These are phyloP conservation scores for Agrostemma githago DNA, from an alignment of 148 eudicot species.

Conservation along the genomic window DNA sequence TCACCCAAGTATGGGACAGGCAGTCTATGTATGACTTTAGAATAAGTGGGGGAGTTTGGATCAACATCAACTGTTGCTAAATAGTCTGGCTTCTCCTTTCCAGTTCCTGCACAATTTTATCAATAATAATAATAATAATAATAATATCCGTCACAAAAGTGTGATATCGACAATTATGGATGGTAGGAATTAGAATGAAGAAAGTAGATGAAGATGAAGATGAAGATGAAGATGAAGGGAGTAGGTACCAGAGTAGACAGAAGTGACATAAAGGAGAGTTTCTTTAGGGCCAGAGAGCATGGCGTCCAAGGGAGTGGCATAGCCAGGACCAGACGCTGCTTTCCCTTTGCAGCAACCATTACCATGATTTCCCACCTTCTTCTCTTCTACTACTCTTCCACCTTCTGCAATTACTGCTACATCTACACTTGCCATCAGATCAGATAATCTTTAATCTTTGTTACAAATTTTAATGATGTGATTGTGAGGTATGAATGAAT, in stretches of 20 bases:
- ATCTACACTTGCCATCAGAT: slow-evolving; percentile 34
- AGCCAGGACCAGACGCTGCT: slow-evolving; percentile 56
- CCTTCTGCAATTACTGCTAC: slow-evolving; percentile 35
- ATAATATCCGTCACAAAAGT: too few species aligned
- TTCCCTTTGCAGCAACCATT: slow-evolving; percentile 30
- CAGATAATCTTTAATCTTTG: neutral
- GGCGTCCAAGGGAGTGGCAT: slow-evolving; percentile 80
- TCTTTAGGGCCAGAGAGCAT: slow-evolving; percentile 76
- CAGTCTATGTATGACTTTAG: slow-evolving; percentile 80
- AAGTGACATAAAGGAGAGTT: slow-evolving; percentile 75
- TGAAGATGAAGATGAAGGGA: too few species aligned
- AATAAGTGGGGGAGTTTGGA: slow-evolving; percentile 72
- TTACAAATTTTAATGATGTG: neutral
- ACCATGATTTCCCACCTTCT: slow-evolving; percentile 21
- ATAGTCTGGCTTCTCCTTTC: slow-evolving; percentile 87
- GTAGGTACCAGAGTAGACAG: slow-evolving; percentile 62
- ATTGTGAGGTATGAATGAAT: neutral
- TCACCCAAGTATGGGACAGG: slow-evolving; percentile 78
- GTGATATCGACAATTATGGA: neutral
- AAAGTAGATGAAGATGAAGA: neutral
- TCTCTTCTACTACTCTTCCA: slow-evolving; percentile 1
- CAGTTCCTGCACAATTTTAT: slow-evolving; percentile 51
- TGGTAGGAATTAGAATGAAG: neutral
- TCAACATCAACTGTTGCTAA: slow-evolving; percentile 84
- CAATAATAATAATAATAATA: neutral